These are phyloP conservation scores for Ganoderma multipileum DNA, from an alignment of 1,284 basidiomycete species.

Conservation along the genomic window DNA sequence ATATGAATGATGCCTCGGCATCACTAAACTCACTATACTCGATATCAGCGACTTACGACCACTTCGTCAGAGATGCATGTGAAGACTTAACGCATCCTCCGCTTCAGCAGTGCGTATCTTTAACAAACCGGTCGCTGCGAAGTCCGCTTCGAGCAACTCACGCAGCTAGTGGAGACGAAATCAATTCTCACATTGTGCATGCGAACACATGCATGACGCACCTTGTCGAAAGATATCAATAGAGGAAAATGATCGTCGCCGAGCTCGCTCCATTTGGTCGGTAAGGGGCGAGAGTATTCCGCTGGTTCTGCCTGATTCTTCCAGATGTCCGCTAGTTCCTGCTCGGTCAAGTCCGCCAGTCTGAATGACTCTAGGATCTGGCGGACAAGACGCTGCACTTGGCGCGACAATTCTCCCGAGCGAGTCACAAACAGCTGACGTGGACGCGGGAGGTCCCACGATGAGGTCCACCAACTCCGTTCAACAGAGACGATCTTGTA, in stretches of 20 bases:
- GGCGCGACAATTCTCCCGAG: constrained; percentile 65
- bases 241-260: constrained; percentile 70
- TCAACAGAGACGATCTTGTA: constrained; percentile 76
- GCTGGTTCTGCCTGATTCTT: constrained; percentile 30
- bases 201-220: constrained; percentile 38
- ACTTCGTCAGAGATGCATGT: not conserved
- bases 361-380: constrained; percentile 57
- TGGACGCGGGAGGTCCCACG: constrained; percentile 40
- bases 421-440: constrained; percentile 78
- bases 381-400: constrained; percentile 67
- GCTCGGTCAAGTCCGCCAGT: constrained; percentile 44
- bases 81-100: not conserved
- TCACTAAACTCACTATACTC: constrained; percentile 22
- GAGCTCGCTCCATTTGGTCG: constrained; percentile 60
- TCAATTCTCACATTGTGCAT: not conserved
- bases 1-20: constrained; percentile 41
- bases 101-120: not conserved
- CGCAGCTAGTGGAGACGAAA: not conserved
- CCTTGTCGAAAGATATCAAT: constrained; percentile 70
- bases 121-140: not conserved
- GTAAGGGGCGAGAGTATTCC: constrained; percentile 53
- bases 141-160: constrained; percentile 1
- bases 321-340: constrained; percentile 43
- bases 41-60: not conserved
- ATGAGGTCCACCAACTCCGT: constrained; percentile 48